Evolutionary conservation across 2,329 filamentous ascomycete genomes (phyloP), one percentile per base, ranked within the genome.

Genomic region (Talaromyces sp.): DNA sequence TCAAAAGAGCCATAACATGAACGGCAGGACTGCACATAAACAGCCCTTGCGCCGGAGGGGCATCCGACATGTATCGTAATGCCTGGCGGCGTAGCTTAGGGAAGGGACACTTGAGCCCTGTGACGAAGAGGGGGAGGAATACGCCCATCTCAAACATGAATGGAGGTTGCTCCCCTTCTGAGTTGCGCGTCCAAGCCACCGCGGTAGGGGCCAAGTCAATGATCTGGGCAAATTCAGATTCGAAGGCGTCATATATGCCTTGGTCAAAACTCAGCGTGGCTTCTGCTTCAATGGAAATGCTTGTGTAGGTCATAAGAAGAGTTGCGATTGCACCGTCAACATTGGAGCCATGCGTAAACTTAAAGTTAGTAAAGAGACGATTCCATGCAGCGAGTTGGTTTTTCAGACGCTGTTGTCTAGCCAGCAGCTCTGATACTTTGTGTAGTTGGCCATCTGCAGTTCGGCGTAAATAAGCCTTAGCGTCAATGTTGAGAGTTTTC

Each of bases 131-230:
- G 2, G 71, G 71, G 10, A 70, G 49, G 1, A 65, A 70, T 17
- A 73, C 58, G 15, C 66, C 66, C 7, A 73, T 57, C 27, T 74
- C 72, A 57, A 73, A 73, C 5, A 71, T 73, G 30, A 71, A 74
- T 7, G 68, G 70, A 5, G 69, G 64, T 42, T 69, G 67, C 13
- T 30, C 30, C 13, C 36, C 36, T n/a, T 39, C 36, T 15, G 36
- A 39, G 17, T 39, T 39, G 25, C 15, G 15, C 30, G 49, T 27
- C 17, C 27, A n/a, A n/a, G 49, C 49, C 13, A 53, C 17, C 15
- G 27, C 49, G 2, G 19, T 30, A 28, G 49, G 15, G 7, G 49
- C 49, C 8, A 19, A 22, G 7, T n/a, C 49, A 30, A 53, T 53
- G 1, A 53, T 53, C 25, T 53, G 17, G 2, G 15, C 27, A n/a